Percentiles rank a stretch among this genome's conserved stretches.
Evolutionary conservation across 345 rosid species (phyloP).

Genomic region (rapeseed (Brassica napus)): Da-Ae NC_063436.1:17642001-17642500

Average conservation of each 20-base stretch:
- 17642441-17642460: slow-evolving; percentile 24
- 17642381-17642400: slow-evolving; percentile 15
- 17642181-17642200: slow-evolving; percentile 3
- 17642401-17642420: slow-evolving; percentile 25
- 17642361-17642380: slow-evolving; percentile 35
- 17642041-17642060: slow-evolving; percentile 1
- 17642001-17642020: slow-evolving; percentile 5
- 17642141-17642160: slow-evolving; percentile 28
- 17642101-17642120: slow-evolving; percentile 16
- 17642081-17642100: slow-evolving; percentile 7
- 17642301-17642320: slow-evolving; percentile 26
- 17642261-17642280: neutral
- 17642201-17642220: slow-evolving; percentile 3
- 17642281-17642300: slow-evolving; percentile 8
- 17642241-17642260: neutral
- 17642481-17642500: neutral
- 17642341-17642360: slow-evolving; percentile 41
- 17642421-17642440: slow-evolving; percentile 13
- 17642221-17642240: slow-evolving; percentile 1
- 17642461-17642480: slow-evolving; percentile 15
- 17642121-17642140: slow-evolving; percentile 34
- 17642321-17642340: slow-evolving; percentile 39
- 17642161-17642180: slow-evolving; percentile 30
- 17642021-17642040: neutral
- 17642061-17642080: neutral